Base-by-base conservation (phyloP, 371 early-diverging fungal genomes). In the Mortierella sp. region DNA sequence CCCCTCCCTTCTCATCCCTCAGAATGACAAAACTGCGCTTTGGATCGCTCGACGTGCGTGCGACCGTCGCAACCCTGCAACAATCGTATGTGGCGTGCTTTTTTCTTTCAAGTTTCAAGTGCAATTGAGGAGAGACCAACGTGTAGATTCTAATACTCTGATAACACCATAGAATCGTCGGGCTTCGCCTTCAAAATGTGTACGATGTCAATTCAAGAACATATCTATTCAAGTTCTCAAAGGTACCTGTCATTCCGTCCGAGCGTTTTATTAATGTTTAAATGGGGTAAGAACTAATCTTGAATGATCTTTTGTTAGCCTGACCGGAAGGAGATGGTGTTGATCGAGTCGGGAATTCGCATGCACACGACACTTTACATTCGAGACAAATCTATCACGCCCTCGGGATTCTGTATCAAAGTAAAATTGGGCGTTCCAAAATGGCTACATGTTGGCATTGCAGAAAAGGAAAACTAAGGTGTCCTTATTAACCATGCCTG, bases 171-270 rank as follows among this genome's bases (percentile, higher is more conserved):
- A 88, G 89, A 43, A 79, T 95, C 48, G 88, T 92, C 24, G 95
- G 92, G 4, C 82, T 94, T 56, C 93, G 97, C n/a, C 81, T 97
- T 14, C 97, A 97, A 81, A 95, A 95, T 57, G 87, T 97, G 23
- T 98, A 98, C 80, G 99, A 99, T 82, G 87, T 97, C 69, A 95
- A 93, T 65, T 66, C 88, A 11, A 93, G 93, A 79, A 97, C 97
- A 21, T 95, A 92, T 66, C 83, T 98, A 30, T 86, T 97, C 79
- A 98, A 98, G 70, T 98, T 99, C 68, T 89, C 95, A 50, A 89
- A 90, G 83, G 91, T 88, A 71, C 37, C 37, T 34, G 50, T 19
- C 26, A 26, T 6, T 37, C 34, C 32, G 27, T 44, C 44, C 14
- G 8, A 19, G 15, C 23, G 11, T 50, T n/a, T n/a, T n/a, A n/a